Evolutionary conservation across 495 filamentous ascomycete species (phyloP).

Genomic region (Pyrenula aspistea): DNA sequence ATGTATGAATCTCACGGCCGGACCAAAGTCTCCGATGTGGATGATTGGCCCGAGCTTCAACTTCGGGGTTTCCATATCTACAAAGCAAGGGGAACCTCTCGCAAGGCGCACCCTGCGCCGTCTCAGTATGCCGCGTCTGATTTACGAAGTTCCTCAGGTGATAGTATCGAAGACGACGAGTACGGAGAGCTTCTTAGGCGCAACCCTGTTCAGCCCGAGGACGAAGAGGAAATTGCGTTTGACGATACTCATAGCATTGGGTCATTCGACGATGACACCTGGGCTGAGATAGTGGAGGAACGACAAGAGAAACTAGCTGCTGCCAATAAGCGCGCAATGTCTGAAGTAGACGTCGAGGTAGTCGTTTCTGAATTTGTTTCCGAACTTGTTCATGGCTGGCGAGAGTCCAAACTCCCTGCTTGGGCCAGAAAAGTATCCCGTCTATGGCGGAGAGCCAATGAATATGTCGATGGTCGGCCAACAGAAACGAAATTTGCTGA

Average conservation of each 20-base stretch:
- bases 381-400: slow-evolving; percentile 45
- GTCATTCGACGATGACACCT: slow-evolving; percentile 43
- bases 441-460: slow-evolving; percentile 46
- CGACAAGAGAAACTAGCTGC: slow-evolving; percentile 7
- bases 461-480: background rate
- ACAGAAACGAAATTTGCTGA: slow-evolving; percentile 9
- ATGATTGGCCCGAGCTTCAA: background rate
- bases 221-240: slow-evolving; percentile 47
- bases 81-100: background rate
- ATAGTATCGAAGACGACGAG: slow-evolving; percentile 9
- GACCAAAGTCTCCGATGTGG: background rate
- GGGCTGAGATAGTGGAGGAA: slow-evolving; percentile 52
- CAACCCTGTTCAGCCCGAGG: slow-evolving; percentile 24
- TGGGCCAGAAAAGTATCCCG: slow-evolving; percentile 38
- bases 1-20: background rate
- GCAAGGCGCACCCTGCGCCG: background rate
- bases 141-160: background rate
- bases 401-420: slow-evolving; percentile 35
- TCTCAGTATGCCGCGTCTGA: background rate
- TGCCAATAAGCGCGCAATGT: slow-evolving; percentile 19
- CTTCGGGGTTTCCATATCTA: background rate
- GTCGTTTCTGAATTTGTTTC: slow-evolving; percentile 42
- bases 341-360: slow-evolving; percentile 30
- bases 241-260: slow-evolving; percentile 46
- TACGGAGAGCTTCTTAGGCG: slow-evolving; percentile 31